phyloP scores from a whole-genome alignment of 2,329 filamentous ascomycete genomes.

The Cercospora janseana region DNA sequence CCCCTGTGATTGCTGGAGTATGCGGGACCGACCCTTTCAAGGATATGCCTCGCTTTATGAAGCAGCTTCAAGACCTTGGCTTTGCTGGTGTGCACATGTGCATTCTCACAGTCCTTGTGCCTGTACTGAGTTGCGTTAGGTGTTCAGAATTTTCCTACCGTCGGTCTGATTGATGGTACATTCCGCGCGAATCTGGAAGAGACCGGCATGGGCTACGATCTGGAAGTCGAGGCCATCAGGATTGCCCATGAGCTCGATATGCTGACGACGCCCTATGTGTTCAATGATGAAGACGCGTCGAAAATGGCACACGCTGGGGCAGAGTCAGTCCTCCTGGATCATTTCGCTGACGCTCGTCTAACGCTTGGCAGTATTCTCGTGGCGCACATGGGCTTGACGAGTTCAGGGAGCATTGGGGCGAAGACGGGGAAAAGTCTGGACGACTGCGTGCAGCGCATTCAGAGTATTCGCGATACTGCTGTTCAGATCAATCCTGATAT shows the following conservation, averaged over 20 bases:
- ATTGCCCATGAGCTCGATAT: conserved; percentile 59
- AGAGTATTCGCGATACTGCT: conserved; percentile 63
- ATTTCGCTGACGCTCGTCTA: conserved; percentile 60
- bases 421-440: conserved; percentile 61
- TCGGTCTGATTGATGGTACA: conserved; percentile 66
- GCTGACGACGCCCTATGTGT: conserved; percentile 69
- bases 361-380: conserved; percentile 54
- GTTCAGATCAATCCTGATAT: conserved; percentile 55
- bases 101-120: background rate
- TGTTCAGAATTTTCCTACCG: conserved; percentile 67
- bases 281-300: conserved; percentile 59
- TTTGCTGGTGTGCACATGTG: conserved; percentile 51
- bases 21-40: conserved; percentile 70
- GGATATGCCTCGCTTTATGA: conserved; percentile 59
- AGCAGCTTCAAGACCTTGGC: conserved; percentile 59
- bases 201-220: conserved; percentile 67
- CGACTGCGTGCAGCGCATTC: conserved; percentile 61
- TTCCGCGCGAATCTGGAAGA: conserved; percentile 69
- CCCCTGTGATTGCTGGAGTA: conserved; percentile 67
- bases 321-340: conserved; percentile 64
- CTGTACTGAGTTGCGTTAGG: conserved; percentile 33
- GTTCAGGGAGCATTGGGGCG: conserved; percentile 63
- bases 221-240: conserved; percentile 66
- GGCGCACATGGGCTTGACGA: conserved; percentile 67
- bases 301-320: conserved; percentile 65